Base-by-base conservation (phyloP, 148 eudicot genomes). In the Rhododendron ovatum region DNA sequence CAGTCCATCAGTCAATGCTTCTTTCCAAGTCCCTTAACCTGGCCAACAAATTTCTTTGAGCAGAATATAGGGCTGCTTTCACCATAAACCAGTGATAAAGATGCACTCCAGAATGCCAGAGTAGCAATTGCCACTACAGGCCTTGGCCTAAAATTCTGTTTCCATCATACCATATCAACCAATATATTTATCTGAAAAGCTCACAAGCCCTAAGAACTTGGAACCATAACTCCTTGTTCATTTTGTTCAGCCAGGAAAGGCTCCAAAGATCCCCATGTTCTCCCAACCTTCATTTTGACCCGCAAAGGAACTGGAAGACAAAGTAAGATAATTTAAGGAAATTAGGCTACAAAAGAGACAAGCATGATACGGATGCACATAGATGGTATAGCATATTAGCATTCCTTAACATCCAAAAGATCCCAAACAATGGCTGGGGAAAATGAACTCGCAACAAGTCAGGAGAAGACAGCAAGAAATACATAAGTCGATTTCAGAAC, bases 251-350 rank as follows among this genome's bases (percentile, higher is more conserved):
- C 88, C 39, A 86, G 57, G 81, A 93, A 90, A 78, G 94, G 98
- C 89, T 94, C 95, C 93, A 95, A 85, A 82, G 98, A 91, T 69
- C 99, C 99, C 99, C 99, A 97, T 50, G 96, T 94, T 88, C 74
- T 91, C 86, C 99, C 99, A 84, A 91, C 87, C 94, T 92, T 94
- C 88, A 97, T 88, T 85, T 97, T 97, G 75, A 94, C 96, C 83
- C 80, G 95, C 89, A 97, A 86, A 77, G 99, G 98, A 87, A 97
- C 99, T 97, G 92, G 51, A 89, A 86, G 67, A 85, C 63, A 83
- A 88, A 28, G 71, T 6, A 83, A n/a, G 33, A 47, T 50, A 53
- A 17, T 73, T 18, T 37, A 45, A 39, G 55, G 71, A 57, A 39
- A 71, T 50, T 30, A 35, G 14, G 26, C 14, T 33, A 33, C 18